A percentile compares a stretch with the other conserved stretches of the same genome.
These are phyloP conservation scores for Myrica gale DNA, from an alignment of 306 rosid genomes.

Conservation along the genomic window DNA sequence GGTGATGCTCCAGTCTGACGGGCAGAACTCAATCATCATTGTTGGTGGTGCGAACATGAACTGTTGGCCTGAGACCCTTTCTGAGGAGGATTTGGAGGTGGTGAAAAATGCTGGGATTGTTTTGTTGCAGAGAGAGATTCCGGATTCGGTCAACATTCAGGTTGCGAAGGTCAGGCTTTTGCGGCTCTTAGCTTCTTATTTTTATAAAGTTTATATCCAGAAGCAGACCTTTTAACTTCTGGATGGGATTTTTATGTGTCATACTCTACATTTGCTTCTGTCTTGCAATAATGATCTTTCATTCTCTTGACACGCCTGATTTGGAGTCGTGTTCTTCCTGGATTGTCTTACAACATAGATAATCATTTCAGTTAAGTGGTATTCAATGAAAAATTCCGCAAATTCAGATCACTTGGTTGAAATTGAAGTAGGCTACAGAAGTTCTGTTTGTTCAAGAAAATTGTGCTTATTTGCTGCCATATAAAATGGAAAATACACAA, in stretches of 20 bases:
- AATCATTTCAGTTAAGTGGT: neutral
- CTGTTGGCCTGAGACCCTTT: conserved; percentile 56
- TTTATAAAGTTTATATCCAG: neutral
- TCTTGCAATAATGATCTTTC: neutral
- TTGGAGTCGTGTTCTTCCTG: neutral
- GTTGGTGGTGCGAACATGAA: conserved; percentile 87
- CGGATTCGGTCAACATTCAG: conserved; percentile 71
- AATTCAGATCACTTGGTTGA: neutral
- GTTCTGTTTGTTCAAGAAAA: neutral
- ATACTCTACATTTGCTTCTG: neutral
- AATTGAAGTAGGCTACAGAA: neutral
- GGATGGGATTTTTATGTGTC: neutral
- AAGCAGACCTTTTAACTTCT: neutral
- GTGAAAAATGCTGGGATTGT: conserved; percentile 75
- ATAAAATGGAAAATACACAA: neutral
- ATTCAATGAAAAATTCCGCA: neutral
- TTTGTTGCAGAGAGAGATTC: conserved; percentile 91
- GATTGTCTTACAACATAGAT: neutral
- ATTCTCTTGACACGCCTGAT: neutral
- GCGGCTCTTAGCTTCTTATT: neutral
- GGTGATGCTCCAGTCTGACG: conserved; percentile 80
- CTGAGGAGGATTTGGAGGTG: conserved; percentile 49
- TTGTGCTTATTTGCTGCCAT: neutral
- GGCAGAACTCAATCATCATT: conserved; percentile 78
- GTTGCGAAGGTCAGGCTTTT: conserved; percentile 73